Evolutionary conservation across 2,329 filamentous ascomycete species (phyloP).

Genomic region (Orbilia brochopaga): DNA sequence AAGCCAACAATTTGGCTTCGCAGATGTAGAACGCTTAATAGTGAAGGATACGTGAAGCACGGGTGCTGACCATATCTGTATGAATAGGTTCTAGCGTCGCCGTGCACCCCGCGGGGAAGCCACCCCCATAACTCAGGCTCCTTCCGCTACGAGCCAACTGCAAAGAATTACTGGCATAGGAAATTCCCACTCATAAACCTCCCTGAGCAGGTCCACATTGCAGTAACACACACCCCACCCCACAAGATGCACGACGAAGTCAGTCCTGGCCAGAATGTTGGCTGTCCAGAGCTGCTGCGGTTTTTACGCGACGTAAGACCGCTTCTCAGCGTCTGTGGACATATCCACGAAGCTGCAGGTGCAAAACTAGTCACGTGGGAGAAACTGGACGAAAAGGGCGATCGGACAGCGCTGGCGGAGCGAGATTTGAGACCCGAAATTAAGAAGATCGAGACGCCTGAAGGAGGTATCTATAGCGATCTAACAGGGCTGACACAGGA

Average conservation of each 20-base stretch:
- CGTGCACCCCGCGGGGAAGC: constrained; percentile 24
- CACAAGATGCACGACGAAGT: constrained; percentile 66
- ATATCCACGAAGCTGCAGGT: constrained; percentile 73
- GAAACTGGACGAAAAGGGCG: constrained; percentile 54
- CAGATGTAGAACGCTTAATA: too few species aligned
- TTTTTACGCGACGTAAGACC: constrained; percentile 69
- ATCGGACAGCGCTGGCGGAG: background rate
- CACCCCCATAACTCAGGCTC: constrained; percentile 34
- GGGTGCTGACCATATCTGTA: background rate
- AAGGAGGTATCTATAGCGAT: constrained; percentile 24
- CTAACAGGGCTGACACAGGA: constrained; percentile 1
- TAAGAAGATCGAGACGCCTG: constrained; percentile 5
- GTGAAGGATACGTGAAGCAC: constrained; percentile 53
- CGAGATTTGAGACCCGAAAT: constrained; percentile 4
- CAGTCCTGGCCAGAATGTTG: constrained; percentile 59
- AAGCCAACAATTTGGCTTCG: too few species aligned
- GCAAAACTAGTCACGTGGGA: constrained; percentile 70
- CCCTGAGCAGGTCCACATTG: constrained; percentile 62
- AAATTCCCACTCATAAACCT: constrained; percentile 16
- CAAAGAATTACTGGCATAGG: constrained; percentile 2
- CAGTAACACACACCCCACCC: constrained; percentile 74
- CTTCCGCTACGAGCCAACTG: constrained; percentile 16
- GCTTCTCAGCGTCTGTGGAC: constrained; percentile 72
- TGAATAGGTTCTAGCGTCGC: constrained; percentile 22
- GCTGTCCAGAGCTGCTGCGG: constrained; percentile 67